Evolutionary conservation across 208 protist genomes (phyloP).

Genomic region (Tetramitus jugosus): DNA sequence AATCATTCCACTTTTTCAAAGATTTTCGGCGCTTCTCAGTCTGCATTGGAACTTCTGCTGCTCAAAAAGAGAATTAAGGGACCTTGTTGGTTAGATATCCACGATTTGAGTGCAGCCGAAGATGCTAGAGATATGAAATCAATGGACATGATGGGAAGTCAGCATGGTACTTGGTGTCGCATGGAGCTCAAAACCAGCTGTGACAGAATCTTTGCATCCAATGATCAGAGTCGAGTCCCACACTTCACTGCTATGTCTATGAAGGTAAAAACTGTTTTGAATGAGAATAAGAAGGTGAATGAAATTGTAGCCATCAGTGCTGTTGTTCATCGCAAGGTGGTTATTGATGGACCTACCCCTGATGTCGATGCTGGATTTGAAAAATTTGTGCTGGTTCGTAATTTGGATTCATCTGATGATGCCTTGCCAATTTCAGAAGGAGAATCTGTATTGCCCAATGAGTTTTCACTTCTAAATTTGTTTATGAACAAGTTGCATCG

Average conservation of each 20-base stretch:
- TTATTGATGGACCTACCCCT: constrained; percentile 54
- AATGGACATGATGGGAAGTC: too few species aligned
- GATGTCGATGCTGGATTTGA: constrained; percentile 41
- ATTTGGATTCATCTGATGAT: constrained; percentile 37
- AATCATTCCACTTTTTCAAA: constrained; percentile 42
- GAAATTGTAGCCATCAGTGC: constrained; percentile 77
- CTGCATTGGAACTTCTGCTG: constrained; percentile 79
- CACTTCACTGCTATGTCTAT: constrained; percentile 70
- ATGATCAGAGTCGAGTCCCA: constrained; percentile 41
- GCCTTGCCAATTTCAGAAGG: constrained; percentile 52
- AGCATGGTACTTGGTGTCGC: constrained; percentile 48
- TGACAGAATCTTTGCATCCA: constrained; percentile 41
- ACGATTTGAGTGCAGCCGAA: too few species aligned
- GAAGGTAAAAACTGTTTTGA: constrained; percentile 71
- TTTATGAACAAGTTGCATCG: constrained; percentile 56
- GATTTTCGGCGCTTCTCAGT: constrained; percentile 67
- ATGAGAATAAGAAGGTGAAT: constrained; percentile 54
- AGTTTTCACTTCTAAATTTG: too few species aligned
- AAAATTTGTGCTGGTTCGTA: constrained; percentile 51
- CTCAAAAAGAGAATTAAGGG: constrained; percentile 83
- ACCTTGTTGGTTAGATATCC: constrained; percentile 70
- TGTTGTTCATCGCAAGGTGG: constrained; percentile 63
- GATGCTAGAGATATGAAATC: constrained; percentile 49
- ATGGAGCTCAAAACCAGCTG: constrained; percentile 65
- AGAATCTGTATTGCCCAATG: constrained; percentile 63